A percentile compares a stretch with the other conserved stretches of the same genome.
Conservation (phyloP, 2,329 filamentous ascomycete species). For the Arthroderma uncinatum region DNA sequence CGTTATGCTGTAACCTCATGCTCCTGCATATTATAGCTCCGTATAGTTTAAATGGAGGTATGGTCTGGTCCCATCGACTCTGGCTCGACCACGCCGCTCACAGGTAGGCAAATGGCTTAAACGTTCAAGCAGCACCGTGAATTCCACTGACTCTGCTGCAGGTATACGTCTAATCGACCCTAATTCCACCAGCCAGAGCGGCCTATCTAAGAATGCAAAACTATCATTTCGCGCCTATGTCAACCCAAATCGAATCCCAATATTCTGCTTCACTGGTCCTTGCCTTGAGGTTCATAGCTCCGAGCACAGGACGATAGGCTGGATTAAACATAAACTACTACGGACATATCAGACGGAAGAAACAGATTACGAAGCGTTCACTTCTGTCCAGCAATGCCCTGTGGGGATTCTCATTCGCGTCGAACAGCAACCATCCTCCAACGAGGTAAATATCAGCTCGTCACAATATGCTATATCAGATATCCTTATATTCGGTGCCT, state of each 20-base stretch:
- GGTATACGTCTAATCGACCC: constrained; percentile 23
- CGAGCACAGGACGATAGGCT: constrained; percentile 25
- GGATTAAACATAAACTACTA: constrained; percentile 31
- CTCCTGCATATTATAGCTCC: background rate
- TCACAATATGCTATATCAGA: constrained; percentile 22
- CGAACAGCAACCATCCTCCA: constrained; percentile 14
- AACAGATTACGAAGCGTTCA: constrained; percentile 24
- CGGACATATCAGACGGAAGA: constrained; percentile 21
- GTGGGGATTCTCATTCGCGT: constrained; percentile 29
- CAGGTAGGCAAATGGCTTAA: background rate
- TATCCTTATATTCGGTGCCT: constrained; percentile 30
- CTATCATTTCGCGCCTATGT: constrained; percentile 29
- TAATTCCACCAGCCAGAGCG: constrained; percentile 24
- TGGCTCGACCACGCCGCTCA: background rate
- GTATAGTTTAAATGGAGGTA: constrained; percentile 21
- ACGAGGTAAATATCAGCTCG: background rate
- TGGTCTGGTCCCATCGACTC: constrained; percentile 14
- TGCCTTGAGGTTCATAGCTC: constrained; percentile 31
- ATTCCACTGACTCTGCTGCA: constrained; percentile 7
- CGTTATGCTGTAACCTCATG: constrained; percentile 14
- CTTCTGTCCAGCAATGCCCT: constrained; percentile 25
- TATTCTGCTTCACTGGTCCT: constrained; percentile 31
- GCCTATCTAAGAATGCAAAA: constrained; percentile 25
- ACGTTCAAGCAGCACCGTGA: background rate
- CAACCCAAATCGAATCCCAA: constrained; percentile 31